These are phyloP conservation scores for Hydnomerulius pinastri DNA, from an alignment of 768 basidiomycete species.

Conservation along the genomic window DNA sequence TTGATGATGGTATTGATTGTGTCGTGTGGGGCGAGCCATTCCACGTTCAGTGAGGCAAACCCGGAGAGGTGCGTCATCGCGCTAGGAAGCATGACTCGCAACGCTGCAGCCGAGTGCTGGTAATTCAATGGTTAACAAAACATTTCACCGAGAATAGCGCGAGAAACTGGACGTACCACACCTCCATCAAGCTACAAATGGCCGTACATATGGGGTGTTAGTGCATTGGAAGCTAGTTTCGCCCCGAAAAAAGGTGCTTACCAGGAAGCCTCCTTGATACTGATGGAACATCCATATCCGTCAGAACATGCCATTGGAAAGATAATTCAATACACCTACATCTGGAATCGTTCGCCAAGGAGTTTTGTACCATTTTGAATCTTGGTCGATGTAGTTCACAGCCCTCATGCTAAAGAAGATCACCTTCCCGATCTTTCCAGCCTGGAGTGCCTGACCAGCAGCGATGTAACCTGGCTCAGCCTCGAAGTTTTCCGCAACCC, in stretches of 20 bases:
- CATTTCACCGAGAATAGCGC: background rate
- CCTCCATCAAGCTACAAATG: conserved; percentile 68
- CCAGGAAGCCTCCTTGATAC: conserved; percentile 84
- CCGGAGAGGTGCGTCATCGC: conserved; percentile 58
- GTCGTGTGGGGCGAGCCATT: conserved; percentile 77
- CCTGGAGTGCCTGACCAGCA: conserved; percentile 49
- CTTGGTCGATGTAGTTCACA: conserved; percentile 56
- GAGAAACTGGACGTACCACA: conserved; percentile 50
- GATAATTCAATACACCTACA: conserved; percentile 41
- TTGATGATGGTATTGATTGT: conserved; percentile 64
- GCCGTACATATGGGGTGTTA: conserved; percentile 2
- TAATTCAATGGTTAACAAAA: background rate
- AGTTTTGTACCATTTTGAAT: conserved; percentile 77
- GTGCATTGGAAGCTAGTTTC: background rate
- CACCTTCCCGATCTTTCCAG: conserved; percentile 72
- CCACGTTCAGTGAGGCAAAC: conserved; percentile 67
- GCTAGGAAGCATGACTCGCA: conserved; percentile 60
- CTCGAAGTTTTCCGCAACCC: conserved; percentile 79
- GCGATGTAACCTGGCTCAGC: conserved; percentile 54
- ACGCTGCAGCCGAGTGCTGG: conserved; percentile 67
- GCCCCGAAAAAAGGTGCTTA: conserved; percentile 38
- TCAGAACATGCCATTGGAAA: conserved; percentile 3
- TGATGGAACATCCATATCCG: conserved; percentile 23
- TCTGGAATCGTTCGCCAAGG: conserved; percentile 84
- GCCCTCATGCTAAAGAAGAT: conserved; percentile 61